These are phyloP conservation scores for Leishmania amazonensis DNA, from an alignment of 208 protist species.

Conservation along the genomic window DNA sequence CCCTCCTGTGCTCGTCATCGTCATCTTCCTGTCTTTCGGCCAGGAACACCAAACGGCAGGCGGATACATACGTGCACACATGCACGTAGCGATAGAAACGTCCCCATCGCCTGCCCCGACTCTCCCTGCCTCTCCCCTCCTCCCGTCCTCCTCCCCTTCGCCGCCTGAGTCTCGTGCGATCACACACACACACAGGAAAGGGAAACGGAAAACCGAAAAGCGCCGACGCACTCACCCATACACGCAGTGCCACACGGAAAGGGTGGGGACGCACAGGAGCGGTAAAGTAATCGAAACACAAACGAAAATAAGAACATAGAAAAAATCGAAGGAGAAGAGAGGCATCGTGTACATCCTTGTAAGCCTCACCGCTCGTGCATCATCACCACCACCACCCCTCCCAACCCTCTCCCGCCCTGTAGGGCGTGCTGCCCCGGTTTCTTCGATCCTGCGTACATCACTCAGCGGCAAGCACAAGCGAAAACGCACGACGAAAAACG, in stretches of 20 bases:
- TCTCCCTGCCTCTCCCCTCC: neutral
- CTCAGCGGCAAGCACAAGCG: no score
- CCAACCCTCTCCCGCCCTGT: neutral
- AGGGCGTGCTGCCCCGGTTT: no score
- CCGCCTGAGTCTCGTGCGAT: neutral
- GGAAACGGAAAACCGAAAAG: neutral
- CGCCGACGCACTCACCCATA: neutral
- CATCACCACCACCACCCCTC: neutral
- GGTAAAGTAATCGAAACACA: neutral
- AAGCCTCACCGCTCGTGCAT: neutral
- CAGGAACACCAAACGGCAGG: neutral
- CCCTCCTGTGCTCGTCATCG: neutral
- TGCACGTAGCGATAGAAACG: neutral
- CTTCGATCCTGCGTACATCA: no score
- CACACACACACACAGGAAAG: neutral
- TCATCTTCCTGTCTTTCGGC: neutral
- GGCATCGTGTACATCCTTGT: neutral
- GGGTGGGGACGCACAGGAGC: neutral
- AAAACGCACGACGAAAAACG: neutral
- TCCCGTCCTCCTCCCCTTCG: neutral
- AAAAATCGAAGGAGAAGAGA: conserved; percentile 7
- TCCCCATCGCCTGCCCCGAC: neutral
- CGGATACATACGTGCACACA: neutral
- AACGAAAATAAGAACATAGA: neutral
- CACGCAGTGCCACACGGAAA: neutral